Percentiles rank a stretch among this genome's conserved stretches.
Conservation (phyloP, 129 eudicot species). For the Mikania micrantha region DNA sequence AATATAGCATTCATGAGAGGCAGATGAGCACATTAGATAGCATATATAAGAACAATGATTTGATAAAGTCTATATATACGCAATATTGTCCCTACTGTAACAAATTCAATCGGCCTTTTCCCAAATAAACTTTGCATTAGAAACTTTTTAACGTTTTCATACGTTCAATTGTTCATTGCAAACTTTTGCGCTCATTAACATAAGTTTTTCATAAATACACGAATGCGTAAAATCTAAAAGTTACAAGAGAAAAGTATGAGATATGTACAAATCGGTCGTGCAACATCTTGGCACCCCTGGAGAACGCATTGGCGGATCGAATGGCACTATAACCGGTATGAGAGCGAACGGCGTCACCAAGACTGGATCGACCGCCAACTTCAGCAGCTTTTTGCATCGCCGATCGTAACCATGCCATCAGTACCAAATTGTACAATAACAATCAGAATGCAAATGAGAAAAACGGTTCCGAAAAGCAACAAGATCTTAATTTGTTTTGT, state of each 20-base stretch:
- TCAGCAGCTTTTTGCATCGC: conserved; percentile 74
- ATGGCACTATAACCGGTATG: conserved; percentile 47
- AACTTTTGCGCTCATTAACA: not conserved
- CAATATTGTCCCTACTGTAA: not conserved
- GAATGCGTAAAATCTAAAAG: not conserved
- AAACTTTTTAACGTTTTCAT: not conserved
- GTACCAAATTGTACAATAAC: not conserved
- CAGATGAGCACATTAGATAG: not conserved
- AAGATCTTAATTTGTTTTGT: not conserved
- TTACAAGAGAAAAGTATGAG: not conserved
- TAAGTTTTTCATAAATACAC: not conserved
- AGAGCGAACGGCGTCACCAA: conserved; percentile 50
- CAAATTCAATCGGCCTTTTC: not conserved
- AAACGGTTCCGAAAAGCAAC: not conserved
- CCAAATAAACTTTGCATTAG: not conserved
- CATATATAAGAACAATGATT: not conserved
- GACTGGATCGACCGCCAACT: conserved; percentile 41
- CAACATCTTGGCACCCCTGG: conserved; percentile 37
- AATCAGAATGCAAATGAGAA: not conserved
- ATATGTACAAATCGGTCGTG: conserved; percentile 42
- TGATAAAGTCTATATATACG: not conserved
- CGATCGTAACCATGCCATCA: conserved; percentile 67
- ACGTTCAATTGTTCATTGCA: not conserved
- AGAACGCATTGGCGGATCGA: conserved; percentile 41
- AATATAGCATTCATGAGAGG: not conserved